Base-by-base conservation (phyloP, 768 basidiomycete genomes). In the Agrocybe praecox region DNA sequence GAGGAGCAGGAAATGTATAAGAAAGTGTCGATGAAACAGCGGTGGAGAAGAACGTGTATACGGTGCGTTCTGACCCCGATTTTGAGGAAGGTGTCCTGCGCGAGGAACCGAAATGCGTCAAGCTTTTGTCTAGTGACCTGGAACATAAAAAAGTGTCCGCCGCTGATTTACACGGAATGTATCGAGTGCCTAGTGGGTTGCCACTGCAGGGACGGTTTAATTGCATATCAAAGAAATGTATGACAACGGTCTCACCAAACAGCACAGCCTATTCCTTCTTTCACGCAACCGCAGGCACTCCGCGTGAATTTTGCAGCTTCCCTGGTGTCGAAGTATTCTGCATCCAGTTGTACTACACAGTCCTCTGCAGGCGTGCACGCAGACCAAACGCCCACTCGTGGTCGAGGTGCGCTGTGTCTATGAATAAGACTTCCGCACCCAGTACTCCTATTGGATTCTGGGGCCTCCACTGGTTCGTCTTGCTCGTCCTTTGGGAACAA, bases 361-460 rank as follows among this genome's bases (percentile, higher is more conserved):
- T 75, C 74, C 0, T 84, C 72, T 1, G 87, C 84, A 14, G 76
- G 67, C 8, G 76, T 75, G 51, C 78, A 81, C 1, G 86, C 87
- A 2, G 81, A 74, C 86, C 86, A 90, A 6, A 84, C 81, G 22
- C 76, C 77, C 29, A 78, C 75, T 21, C 76, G 74, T 21, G 73
- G 74, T n/a, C 80, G 79, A 2, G 82, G 84, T 9, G 79, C 76
- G 18, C 84, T 88, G 14, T 73, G 72, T 50, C 78, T 58, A 65
- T 89, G 87, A 11, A 90, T 66, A 6, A 88, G 68, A 1, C 85
- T 77, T 0, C 88, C 89, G 59, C 88, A 90, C 0, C 87, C 88
- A 7, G 77, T 75, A 44, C 67, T 67, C 46, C 66, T 64, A 34
- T 64, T 58, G 3, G 36, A 33, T 18, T 59, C 53, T 22, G 43